These are phyloP conservation scores for Hymenoscyphus repandus DNA, from an alignment of 2,329 filamentous ascomycete species.

Conservation along the genomic window DNA sequence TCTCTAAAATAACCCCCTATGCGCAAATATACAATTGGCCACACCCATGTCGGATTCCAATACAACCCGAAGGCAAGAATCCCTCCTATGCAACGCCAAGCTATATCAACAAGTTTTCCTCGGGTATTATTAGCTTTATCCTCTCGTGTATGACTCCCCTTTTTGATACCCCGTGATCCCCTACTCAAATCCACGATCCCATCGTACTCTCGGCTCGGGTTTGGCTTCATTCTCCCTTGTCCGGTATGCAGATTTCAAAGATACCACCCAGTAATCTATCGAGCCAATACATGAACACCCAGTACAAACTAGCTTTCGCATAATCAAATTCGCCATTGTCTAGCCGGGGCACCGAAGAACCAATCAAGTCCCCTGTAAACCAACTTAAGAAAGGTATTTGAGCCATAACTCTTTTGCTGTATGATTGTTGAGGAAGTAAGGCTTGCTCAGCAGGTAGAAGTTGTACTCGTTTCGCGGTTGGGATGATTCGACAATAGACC, in stretches of 20 bases:
- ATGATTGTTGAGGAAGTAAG: constrained; percentile 62
- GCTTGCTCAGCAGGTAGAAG: constrained; percentile 67
- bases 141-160: not conserved
- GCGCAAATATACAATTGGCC: too few species aligned
- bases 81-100: not conserved
- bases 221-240: not conserved
- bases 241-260: not conserved
- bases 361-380: constrained; percentile 68
- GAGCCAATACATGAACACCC: constrained; percentile 61
- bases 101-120: not conserved
- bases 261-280: constrained; percentile 34
- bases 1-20: too few species aligned
- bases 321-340: constrained; percentile 76
- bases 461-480: constrained; percentile 58
- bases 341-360: constrained; percentile 66
- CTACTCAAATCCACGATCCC: not conserved
- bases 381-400: constrained; percentile 66
- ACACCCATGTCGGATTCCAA: too few species aligned
- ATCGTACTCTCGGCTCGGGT: not conserved
- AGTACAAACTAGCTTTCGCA: constrained; percentile 60
- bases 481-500: constrained; percentile 57
- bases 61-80: too few species aligned
- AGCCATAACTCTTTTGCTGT: constrained; percentile 57
- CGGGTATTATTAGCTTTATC: too few species aligned
- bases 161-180: not conserved